Base-by-base conservation (phyloP, 2,329 filamentous ascomycete species). In the Hypoxylon sp. region DNA sequence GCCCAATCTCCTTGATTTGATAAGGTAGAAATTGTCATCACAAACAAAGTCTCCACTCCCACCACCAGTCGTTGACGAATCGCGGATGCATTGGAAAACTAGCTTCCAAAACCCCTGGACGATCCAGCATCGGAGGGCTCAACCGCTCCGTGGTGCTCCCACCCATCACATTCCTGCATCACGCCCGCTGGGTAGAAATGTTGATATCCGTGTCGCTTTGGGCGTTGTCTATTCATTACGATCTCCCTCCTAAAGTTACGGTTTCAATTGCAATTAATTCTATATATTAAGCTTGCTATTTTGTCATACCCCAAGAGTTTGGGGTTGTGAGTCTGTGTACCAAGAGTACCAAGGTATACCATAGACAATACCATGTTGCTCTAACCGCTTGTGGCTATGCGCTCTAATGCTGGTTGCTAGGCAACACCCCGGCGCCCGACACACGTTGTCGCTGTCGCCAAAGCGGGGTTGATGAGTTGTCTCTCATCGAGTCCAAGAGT, bases 1-100 rank as follows among this genome's bases (percentile, higher is more conserved):
- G 67, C 60, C 56, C 75, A 73, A 75, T 75, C 73, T 76, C 63
- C 34, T 71, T 66, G 63, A 68, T 75, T 68, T 77, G 74, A 77
- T 73, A 36, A 48, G 75, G 74, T 57, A 70, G 69, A 67, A 67
- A 52, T 45, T 32, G 19, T 63, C 51, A 50, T 63, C 50, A 56
- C 60, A 21, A 57, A 51, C 21, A 53, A 28, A 53, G 11, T 60
- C 61, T 53, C 67, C 69, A 64, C 67, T 56, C 62, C 63, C 52
- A 63, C 53, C 58, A n/a, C 61, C 41, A 62, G 17, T 19, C 30
- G 14, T 23, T 60, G 67, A 43, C 66, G 53, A 69, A 70, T 70
- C 43, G 60, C 43, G 19, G 43, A 41, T 34, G n/a, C 19, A 57
- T 63, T 60, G 49, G 32, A 13, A 25, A 60, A 19, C 52, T 60